Conservation (phyloP, 306 rosid genomes). For the Gleditsia sinensis region DNA sequence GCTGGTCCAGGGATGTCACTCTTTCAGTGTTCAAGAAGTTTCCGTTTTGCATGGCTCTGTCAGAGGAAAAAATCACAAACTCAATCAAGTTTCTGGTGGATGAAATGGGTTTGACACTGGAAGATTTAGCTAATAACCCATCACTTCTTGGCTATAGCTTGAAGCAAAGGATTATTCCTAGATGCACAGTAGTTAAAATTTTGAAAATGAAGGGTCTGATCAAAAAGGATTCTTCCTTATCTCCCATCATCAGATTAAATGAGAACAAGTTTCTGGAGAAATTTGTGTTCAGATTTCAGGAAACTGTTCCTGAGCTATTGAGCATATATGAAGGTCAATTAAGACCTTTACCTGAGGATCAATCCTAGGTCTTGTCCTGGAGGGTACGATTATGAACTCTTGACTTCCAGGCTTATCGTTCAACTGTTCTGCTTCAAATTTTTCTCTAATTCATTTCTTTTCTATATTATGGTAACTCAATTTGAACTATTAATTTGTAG, state of each 20-base stretch:
- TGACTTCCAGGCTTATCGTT: not conserved
- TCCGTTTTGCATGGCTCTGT: slow-evolving; percentile 4
- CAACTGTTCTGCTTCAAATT: not conserved
- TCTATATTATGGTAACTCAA: not conserved
- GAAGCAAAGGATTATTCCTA: slow-evolving; percentile 34
- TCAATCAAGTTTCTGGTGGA: slow-evolving; percentile 25
- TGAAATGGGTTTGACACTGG: slow-evolving; percentile 16
- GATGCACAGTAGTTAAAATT: slow-evolving; percentile 33
- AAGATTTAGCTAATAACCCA: slow-evolving; percentile 14
- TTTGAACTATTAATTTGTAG: too few relatives aligned
- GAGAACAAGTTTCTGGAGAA: not conserved
- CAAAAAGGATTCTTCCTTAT: not conserved
- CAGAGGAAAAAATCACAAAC: not conserved
- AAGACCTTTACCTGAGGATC: not conserved
- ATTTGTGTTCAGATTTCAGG: not conserved
- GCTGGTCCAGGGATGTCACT: slow-evolving; percentile 34
- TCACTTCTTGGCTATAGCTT: slow-evolving; percentile 10
- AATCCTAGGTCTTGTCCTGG: too few relatives aligned
- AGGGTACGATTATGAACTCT: not conserved
- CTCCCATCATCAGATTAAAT: not conserved
- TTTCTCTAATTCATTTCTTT: not conserved
- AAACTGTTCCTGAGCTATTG: not conserved
- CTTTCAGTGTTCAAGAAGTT: slow-evolving; percentile 29
- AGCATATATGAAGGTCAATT: not conserved
- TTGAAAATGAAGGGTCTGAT: slow-evolving; percentile 10